phyloP scores from a whole-genome alignment of 345 rosid species.

The Ceriops zippeliana region DNA sequence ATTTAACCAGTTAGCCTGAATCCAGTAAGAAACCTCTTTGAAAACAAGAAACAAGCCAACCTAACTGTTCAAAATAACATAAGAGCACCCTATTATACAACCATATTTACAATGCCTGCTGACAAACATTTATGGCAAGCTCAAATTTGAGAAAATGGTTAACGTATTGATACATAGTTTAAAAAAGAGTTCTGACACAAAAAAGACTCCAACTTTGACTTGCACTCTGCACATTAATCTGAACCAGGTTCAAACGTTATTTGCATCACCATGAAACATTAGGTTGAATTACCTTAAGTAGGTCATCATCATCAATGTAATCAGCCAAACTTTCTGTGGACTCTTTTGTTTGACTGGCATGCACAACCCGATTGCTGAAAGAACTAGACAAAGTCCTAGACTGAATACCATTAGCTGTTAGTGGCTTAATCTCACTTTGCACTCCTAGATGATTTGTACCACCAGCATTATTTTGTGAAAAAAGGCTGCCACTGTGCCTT shows the following conservation, averaged over 20 bases:
- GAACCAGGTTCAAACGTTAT: slow-evolving; percentile 4
- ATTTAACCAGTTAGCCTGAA: neutral
- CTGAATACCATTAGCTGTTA: slow-evolving; percentile 24
- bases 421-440: slow-evolving; percentile 28
- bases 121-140: no score
- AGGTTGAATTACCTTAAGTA: slow-evolving; percentile 57
- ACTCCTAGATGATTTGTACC: slow-evolving; percentile 27
- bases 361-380: slow-evolving; percentile 27
- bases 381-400: slow-evolving; percentile 30
- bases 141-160: neutral
- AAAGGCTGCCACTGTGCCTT: slow-evolving; percentile 28
- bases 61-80: no score
- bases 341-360: slow-evolving; percentile 28
- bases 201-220: neutral
- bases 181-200: neutral
- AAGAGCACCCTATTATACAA: no score
- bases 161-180: neutral
- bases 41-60: neutral
- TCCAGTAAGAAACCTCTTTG: neutral
- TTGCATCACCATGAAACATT: slow-evolving; percentile 2
- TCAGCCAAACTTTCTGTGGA: slow-evolving; percentile 42
- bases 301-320: slow-evolving; percentile 78
- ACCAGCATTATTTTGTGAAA: slow-evolving; percentile 25
- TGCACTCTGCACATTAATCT: neutral
- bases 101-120: no score